Conservation (phyloP, 371 early-diverging fungal genomes). For the Aphelidium insulamus region DNA sequence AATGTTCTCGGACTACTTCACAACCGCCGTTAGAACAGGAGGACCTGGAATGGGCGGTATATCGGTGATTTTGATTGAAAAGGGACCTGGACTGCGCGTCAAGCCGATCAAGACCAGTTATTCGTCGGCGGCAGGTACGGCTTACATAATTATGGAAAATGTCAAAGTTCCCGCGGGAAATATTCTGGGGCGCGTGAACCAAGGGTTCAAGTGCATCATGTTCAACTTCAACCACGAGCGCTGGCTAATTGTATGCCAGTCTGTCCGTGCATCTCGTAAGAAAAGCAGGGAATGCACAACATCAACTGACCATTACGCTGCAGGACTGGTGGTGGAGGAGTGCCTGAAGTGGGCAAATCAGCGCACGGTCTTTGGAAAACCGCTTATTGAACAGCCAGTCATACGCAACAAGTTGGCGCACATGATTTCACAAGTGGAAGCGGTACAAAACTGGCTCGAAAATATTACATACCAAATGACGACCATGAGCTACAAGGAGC, state of each 20-base stretch:
- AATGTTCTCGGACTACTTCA: constrained; percentile 50
- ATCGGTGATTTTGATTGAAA: constrained; percentile 47
- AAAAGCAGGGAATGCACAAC: too few relatives aligned
- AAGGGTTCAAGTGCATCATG: constrained; percentile 15
- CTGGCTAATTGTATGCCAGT: background rate
- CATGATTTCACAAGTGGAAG: constrained; percentile 31
- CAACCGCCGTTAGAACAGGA: constrained; percentile 46
- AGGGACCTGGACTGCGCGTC: constrained; percentile 29
- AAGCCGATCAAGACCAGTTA: constrained; percentile 41
- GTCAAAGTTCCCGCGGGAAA: constrained; percentile 17
- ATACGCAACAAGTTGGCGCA: constrained; percentile 38
- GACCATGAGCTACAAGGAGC: constrained; percentile 30
- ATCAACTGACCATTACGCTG: constrained; percentile 6
- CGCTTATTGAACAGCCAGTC: constrained; percentile 41
- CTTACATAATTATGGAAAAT: constrained; percentile 36
- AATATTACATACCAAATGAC: constrained; percentile 37
- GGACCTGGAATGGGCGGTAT: constrained; percentile 59
- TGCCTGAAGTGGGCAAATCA: constrained; percentile 47
- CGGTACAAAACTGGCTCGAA: constrained; percentile 33
- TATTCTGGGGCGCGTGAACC: constrained; percentile 12
- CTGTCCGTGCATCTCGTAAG: constrained; percentile 51
- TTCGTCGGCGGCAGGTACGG: constrained; percentile 35
- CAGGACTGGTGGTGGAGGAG: constrained; percentile 12
- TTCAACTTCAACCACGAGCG: background rate
- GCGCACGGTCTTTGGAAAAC: constrained; percentile 64